Base-by-base conservation (phyloP, 1,284 basidiomycete genomes). In the Farysia itapuensis region DNA sequence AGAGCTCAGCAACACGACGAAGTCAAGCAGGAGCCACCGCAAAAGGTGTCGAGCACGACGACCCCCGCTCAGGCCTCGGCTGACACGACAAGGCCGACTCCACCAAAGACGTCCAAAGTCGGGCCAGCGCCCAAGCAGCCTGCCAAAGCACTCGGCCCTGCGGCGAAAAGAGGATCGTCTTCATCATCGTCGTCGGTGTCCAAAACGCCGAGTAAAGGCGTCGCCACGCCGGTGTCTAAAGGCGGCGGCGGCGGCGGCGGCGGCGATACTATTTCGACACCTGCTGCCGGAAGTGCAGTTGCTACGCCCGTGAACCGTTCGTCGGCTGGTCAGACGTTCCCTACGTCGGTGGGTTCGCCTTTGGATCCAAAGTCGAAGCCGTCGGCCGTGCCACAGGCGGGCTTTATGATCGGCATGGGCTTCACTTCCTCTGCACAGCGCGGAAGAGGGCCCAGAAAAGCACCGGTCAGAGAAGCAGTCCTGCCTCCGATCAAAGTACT, bases 401-500 rank as follows among this genome's bases (percentile, higher is more conserved):
- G 74, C 23, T 58, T 76, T 24, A 61, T 76, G 42, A 76, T 76
- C 42, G 74, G 74, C 21, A 52, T 43, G 39, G 70, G 70, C 4
- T 72, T 72, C 39, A 43, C 70, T 4, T 40, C 65, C 2, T 52
- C 57, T 8, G 43, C 34, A 4, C 51, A 54, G 9, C 49, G 52
- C 16, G 50, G 56, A 1, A 25, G 46, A 4, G 63, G 60, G 3
- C 67, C 69, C 13, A 72, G 65, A 35, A 59, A 66, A 39, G 63
- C 66, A 5, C 56, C 61, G 11, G 50, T 69, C 21, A 51, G 64
- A 14, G 68, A 74, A 34, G 64, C 59, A 9, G 67, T 75, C 6
- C 26, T 76, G 28, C 72, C 74, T 22, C 70, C 72, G 4, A 74
- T 75, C 57, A 74, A 74, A 35, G 72, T 76, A 30, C 52, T 76